Evolutionary conservation across 768 basidiomycete genomes (phyloP).

Genomic region (Lyophyllum semitale): DNA sequence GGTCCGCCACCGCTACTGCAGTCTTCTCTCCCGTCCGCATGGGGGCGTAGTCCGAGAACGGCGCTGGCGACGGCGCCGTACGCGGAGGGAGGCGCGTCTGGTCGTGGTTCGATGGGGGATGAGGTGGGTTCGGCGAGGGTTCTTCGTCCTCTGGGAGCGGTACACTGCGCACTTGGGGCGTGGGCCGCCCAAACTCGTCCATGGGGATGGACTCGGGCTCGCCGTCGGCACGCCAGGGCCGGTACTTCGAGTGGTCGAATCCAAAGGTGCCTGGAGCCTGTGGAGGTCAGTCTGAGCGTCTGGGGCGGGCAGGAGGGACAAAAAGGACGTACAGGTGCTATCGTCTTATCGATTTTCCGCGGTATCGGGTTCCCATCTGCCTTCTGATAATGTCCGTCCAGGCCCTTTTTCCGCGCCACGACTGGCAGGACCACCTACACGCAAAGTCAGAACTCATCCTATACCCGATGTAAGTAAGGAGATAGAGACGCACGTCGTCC

Average conservation of each 20-base stretch:
- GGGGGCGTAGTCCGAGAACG: slow-evolving; percentile 64
- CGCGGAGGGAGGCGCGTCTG: slow-evolving; percentile 30
- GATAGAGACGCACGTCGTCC: slow-evolving; percentile 79
- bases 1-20: slow-evolving; percentile 26
- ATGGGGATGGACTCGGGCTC: slow-evolving; percentile 50
- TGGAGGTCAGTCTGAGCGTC: slow-evolving; percentile 1
- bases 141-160: slow-evolving; percentile 21
- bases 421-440: slow-evolving; percentile 79
- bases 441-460: slow-evolving; percentile 19
- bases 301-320: neutral
- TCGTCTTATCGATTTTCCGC: slow-evolving; percentile 37
- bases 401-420: slow-evolving; percentile 80
- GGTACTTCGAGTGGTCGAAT: slow-evolving; percentile 73
- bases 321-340: slow-evolving; percentile 58
- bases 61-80: slow-evolving; percentile 54
- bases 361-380: slow-evolving; percentile 69
- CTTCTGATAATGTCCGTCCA: slow-evolving; percentile 69
- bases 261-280: slow-evolving; percentile 86
- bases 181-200: slow-evolving; percentile 64
- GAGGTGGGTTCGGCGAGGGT: slow-evolving; percentile 19
- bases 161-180: slow-evolving; percentile 17
- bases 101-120: slow-evolving; percentile 22
- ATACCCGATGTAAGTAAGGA: no score
- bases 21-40: slow-evolving; percentile 17
- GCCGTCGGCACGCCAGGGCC: slow-evolving; percentile 40